A percentile compares a stretch with the other conserved stretches of the same genome.
Evolutionary conservation across 2,329 filamentous ascomycete genomes (phyloP).

Genomic region (Trichocomaceae sp.): DNA sequence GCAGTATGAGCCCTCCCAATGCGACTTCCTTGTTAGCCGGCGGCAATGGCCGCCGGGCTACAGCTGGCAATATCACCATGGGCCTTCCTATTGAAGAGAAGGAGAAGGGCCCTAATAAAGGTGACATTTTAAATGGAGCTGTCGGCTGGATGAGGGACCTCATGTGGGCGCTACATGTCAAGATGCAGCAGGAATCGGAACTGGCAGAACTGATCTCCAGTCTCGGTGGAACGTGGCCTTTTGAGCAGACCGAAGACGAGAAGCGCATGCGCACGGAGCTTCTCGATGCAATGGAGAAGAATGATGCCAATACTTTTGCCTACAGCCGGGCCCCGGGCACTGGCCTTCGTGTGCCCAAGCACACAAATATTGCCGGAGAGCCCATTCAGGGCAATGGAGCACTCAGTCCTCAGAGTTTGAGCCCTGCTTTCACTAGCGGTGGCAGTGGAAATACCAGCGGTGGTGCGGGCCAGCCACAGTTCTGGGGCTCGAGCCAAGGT

Average conservation of each 20-base stretch:
- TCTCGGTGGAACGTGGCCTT: slow-evolving; percentile 69
- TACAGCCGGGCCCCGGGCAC: slow-evolving; percentile 80
- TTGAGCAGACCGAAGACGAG: slow-evolving; percentile 84
- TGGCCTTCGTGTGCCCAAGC: slow-evolving; percentile 82
- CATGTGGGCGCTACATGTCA: slow-evolving; percentile 92
- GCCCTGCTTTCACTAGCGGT: slow-evolving; percentile 65
- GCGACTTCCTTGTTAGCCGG: slow-evolving; percentile 78
- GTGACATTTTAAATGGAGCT: slow-evolving; percentile 93
- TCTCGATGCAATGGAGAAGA: slow-evolving; percentile 76
- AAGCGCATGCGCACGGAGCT: slow-evolving; percentile 92
- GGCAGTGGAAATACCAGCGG: slow-evolving; percentile 54
- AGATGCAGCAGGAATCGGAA: slow-evolving; percentile 83
- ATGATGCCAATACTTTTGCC: slow-evolving; percentile 65
- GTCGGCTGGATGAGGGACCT: slow-evolving; percentile 96
- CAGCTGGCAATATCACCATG: slow-evolving; percentile 80
- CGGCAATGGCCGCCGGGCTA: slow-evolving; percentile 71
- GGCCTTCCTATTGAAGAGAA: slow-evolving; percentile 92
- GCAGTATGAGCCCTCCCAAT: slow-evolving; percentile 53
- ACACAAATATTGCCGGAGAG: slow-evolving; percentile 86
- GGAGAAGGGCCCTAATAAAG: slow-evolving; percentile 98
- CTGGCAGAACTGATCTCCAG: slow-evolving; percentile 67
- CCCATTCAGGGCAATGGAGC: slow-evolving; percentile 48
- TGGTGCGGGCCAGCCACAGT: slow-evolving; percentile 44
- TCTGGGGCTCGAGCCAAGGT: slow-evolving; percentile 49
- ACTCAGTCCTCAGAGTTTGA: slow-evolving; percentile 54